Evolutionary conservation across 2,329 filamentous ascomycete species (phyloP), one percentile per base, ranked within the genome.

Genomic region (Cryphonectria japonica): DNA sequence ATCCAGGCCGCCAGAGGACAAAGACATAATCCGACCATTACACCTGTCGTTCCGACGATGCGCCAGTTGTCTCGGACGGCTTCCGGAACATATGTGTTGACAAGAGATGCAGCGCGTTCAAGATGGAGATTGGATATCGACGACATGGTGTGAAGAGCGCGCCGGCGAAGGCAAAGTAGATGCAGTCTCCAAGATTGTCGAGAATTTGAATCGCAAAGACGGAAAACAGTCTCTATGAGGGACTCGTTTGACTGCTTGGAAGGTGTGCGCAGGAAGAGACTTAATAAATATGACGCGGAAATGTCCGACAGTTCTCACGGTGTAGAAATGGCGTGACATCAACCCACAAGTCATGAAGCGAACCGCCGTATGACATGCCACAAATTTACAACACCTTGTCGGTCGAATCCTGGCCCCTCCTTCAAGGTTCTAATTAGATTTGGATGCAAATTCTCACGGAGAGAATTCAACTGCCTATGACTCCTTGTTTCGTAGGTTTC

Each of bases 1-100:
- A 75, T 74, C 69, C 79, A 77, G 16, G 76, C 73, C 43, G 77
- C 57, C 26, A 60, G 59, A 13, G 68, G 71, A 26, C 71, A 61
- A 19, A 67, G 57, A 39, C 8, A 66, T 16, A 73, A 65, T 1
- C 67, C 70, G 3, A 70, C 22, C 70, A 72, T 72, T 22, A 72
- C 62, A 1, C 67, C 70, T 1, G 70, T 70, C 8, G 64, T 72
- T 2, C 70, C 70, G 3, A 69, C 41, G 2, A 72, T 34, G 19
- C 70, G 67, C 70, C 70, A 72, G 19, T 72, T 72, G 13, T 72
- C 70, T 29, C 50, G 54, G 9, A 72, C 19, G 2, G 67, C 37
- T 26, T 72, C 70, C 3, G 67, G 70, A 32, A 69, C 67, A 29
- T 72, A 72, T 26, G 29, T 59, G 7, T 64, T 57, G 67, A 67